Base-by-base conservation (phyloP, 768 basidiomycete genomes). In the Lactarius indigo region DNA sequence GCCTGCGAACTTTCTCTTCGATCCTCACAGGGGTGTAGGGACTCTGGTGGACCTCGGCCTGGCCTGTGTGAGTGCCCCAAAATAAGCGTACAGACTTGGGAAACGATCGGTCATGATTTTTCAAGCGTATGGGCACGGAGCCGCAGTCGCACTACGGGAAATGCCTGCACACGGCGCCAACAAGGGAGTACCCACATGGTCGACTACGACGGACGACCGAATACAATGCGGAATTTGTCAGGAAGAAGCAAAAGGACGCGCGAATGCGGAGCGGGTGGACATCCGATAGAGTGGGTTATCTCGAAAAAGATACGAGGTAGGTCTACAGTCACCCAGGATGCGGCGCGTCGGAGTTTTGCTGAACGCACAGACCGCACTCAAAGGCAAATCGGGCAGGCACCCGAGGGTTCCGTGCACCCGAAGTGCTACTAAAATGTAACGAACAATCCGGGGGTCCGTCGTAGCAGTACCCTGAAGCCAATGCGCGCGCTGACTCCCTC, bases 351-450 rank as follows among this genome's bases (percentile, higher is more conserved):
- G 50, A 35, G 47, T 65, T 26, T 67, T 50, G 59, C 42, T 39
- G 31, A 42, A 47, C 26, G 55, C 61, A 17, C 63, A 91, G 92
- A 70, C 91, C 92, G 1, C 80, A 82, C 44, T 90, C 92, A 61
- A 96, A 96, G 76, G 95, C 97, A 3, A 98, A 98, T 74, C 86
- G 97, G 57, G 97, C 97, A 1, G 97, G 97, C 4, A 99, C 97
- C 15, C 80, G 97, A 72, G 97, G 97, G 0, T 99, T 99, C 75
- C 86, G 97, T 64, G 95, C 97, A 1, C 97, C 97, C 0, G 97
- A 99, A 73, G 96, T 99, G 2, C 77, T 99, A 42, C 76, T 99
- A 47, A 99, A 98, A 76, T 99, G 97, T 72, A 86, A 86, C 4
- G 90, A 94, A 72, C 97, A 99, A 77, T 89, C 88, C 10, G 94